Percentiles rank a stretch among this genome's conserved stretches.
Conservation (phyloP, 179 eudicot genomes). For the Gypsophila paniculata region DNA sequence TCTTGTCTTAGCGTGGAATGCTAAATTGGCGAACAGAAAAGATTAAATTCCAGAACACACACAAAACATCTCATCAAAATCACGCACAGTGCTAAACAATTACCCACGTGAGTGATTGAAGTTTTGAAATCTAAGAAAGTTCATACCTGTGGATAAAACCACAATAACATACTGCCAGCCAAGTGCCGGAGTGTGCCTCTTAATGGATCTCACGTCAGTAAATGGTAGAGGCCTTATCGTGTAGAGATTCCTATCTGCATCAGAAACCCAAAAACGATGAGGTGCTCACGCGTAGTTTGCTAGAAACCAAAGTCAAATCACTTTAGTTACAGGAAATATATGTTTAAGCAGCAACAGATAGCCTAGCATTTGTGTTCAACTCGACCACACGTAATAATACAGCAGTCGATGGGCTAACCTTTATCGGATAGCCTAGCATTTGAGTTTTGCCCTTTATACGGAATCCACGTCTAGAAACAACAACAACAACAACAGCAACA, state of each 20-base stretch:
- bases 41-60: too few relatives aligned
- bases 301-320: background rate
- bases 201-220: constrained; percentile 75
- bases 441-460: constrained; percentile 77
- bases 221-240: constrained; percentile 79
- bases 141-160: constrained; percentile 71
- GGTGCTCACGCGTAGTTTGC: background rate
- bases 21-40: too few relatives aligned
- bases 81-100: too few relatives aligned
- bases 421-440: constrained; percentile 71
- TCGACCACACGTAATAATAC: background rate
- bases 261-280: constrained; percentile 11
- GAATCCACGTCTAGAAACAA: constrained; percentile 72
- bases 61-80: too few relatives aligned
- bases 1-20: background rate
- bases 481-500: constrained; percentile 14
- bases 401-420: constrained; percentile 41
- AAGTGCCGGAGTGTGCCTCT: constrained; percentile 80
- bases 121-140: background rate
- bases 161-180: constrained; percentile 94
- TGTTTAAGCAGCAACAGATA: too few relatives aligned
- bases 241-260: constrained; percentile 88
- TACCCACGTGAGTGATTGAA: background rate
- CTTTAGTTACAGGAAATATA: background rate
- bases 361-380: too few relatives aligned